Evolutionary conservation across 768 basidiomycete genomes (phyloP).

Genomic region (Russula sp.): DNA sequence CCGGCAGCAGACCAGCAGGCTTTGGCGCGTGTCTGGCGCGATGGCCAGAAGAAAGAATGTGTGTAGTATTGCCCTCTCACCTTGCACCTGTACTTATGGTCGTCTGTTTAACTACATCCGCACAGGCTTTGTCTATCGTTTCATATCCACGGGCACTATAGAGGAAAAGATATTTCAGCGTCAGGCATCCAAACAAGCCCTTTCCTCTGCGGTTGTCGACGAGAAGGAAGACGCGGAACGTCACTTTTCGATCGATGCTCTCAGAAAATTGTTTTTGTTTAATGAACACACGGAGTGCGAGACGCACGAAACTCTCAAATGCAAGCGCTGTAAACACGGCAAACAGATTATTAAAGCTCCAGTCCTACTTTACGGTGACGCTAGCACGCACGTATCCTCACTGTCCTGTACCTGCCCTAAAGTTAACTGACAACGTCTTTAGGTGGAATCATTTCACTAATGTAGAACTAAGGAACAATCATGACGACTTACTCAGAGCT

Average conservation of each 20-base stretch:
- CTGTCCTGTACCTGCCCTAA: neutral
- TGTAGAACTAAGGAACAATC: constrained; percentile 79
- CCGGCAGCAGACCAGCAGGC: constrained; percentile 98
- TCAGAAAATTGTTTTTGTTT: constrained; percentile 89
- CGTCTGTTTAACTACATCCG: constrained; percentile 9
- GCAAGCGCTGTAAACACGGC: constrained; percentile 85
- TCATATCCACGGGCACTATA: constrained; percentile 95
- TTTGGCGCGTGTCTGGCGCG: constrained; percentile 97
- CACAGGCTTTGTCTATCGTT: constrained; percentile 94
- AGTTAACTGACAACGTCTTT: constrained; percentile 12
- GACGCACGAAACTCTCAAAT: constrained; percentile 98
- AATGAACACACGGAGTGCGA: constrained; percentile 85
- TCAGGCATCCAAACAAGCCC: constrained; percentile 92
- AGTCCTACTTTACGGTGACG: constrained; percentile 91
- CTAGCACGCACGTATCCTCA: constrained; percentile 77
- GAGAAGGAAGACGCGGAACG: constrained; percentile 94
- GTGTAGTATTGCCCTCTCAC: constrained; percentile 33
- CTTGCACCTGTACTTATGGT: neutral
- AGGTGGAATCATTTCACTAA: constrained; percentile 99
- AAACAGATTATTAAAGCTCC: constrained; percentile 79
- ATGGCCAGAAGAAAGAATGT: constrained; percentile 99
- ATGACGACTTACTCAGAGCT: constrained; percentile 91
- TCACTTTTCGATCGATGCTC: constrained; percentile 86
- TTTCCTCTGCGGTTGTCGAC: constrained; percentile 97
- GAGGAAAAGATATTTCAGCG: constrained; percentile 99